phyloP scores from a whole-genome alignment of 805 yeast genomes.

The Saturnispora hagleri region DNA sequence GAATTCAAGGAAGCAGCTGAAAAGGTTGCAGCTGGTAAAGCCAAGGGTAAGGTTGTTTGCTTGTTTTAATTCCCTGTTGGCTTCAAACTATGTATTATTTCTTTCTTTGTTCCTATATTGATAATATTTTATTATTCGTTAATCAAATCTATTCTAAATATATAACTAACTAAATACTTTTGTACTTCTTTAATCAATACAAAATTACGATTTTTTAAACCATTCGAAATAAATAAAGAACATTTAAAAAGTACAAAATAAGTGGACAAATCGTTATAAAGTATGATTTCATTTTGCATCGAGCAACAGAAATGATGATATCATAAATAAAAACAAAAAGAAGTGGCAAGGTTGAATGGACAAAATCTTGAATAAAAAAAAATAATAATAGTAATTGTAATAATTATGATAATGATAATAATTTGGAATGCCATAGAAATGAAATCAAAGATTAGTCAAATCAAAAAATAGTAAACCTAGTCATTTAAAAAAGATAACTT shows the following conservation, averaged over 20 bases:
- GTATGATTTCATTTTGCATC: not conserved
- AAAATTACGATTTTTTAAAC: too few relatives aligned
- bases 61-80: not conserved
- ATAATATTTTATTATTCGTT: not conserved
- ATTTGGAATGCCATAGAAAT: not conserved
- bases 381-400: too few relatives aligned
- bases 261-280: not conserved
- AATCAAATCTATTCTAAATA: not conserved
- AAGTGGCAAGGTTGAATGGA: not conserved
- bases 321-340: conserved; percentile 1
- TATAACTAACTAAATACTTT: not conserved
- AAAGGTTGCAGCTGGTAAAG: conserved; percentile 35
- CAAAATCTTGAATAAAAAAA: not conserved
- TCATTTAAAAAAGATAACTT: not conserved
- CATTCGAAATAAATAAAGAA: too few relatives aligned
- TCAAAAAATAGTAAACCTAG: conserved; percentile 1
- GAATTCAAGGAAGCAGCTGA: conserved; percentile 45
- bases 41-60: conserved; percentile 60
- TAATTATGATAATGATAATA: not conserved
- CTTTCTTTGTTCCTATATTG: not conserved
- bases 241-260: not conserved
- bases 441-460: not conserved
- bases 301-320: not conserved
- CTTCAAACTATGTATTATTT: not conserved
- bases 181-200: not conserved